A percentile compares a stretch with the other conserved stretches of the same genome.
phyloP scores from a whole-genome alignment of 1,284 basidiomycete species.

The Agroathelia rolfsii region DNA sequence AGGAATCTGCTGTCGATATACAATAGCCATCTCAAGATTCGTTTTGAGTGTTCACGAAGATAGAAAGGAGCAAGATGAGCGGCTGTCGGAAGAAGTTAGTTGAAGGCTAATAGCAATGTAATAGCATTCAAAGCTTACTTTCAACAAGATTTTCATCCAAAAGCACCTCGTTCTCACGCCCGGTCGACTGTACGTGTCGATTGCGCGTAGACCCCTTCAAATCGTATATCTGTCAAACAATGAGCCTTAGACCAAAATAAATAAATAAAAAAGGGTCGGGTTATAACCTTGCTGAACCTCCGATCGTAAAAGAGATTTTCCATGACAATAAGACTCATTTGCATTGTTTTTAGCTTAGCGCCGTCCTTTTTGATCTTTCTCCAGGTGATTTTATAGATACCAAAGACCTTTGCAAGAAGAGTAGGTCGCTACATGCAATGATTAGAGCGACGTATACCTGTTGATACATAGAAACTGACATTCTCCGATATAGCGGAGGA shows the following conservation, averaged over 20 bases:
- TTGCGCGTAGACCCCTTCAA: constrained; percentile 91
- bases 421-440: constrained; percentile 68
- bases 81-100: constrained; percentile 27
- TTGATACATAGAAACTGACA: constrained; percentile 33
- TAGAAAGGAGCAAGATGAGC: constrained; percentile 79
- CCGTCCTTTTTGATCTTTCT: constrained; percentile 69
- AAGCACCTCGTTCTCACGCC: constrained; percentile 86
- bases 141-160: constrained; percentile 89
- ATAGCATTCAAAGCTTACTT: too few relatives aligned
- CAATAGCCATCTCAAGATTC: constrained; percentile 82
- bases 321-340: constrained; percentile 97
- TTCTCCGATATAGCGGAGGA: constrained; percentile 73
- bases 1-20: constrained; percentile 94
- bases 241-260: too few relatives aligned
- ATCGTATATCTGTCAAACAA: constrained; percentile 75
- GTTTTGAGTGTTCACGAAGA: constrained; percentile 90
- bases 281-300: constrained; percentile 68
- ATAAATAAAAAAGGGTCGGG: neutral
- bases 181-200: constrained; percentile 84
- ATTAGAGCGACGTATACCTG: constrained; percentile 7
- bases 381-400: constrained; percentile 94
- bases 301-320: constrained; percentile 95
- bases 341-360: constrained; percentile 67
- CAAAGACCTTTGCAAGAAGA: constrained; percentile 93
- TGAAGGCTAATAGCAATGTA: constrained; percentile 1